Evolutionary conservation across 2,329 filamentous ascomycete genomes (phyloP), one percentile per base, ranked within the genome.

Genomic region (Hypoxylon sp.): DNA sequence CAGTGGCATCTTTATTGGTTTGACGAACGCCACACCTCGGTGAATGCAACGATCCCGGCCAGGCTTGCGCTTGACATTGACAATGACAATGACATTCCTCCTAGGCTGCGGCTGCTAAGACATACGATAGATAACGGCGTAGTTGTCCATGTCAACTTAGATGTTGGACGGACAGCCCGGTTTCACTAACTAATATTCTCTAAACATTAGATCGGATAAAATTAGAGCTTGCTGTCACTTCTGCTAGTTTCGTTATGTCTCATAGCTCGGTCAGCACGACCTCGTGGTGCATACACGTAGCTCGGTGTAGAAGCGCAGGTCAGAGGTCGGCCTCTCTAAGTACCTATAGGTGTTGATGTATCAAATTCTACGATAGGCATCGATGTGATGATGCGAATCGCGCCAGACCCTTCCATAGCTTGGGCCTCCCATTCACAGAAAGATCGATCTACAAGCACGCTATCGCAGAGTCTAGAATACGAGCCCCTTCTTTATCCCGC

Each of bases 1-100:
- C 51, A 49, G 44, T 21, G 31, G 23, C 13, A 12, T 51, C 35
- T 29, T 51, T 16, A 58, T 58, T 55, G 51, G 55, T 13, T 35
- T 31, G 20, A 29, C 37, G 32, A 42, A 45, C 48, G 52, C 56
- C 52, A 56, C 52, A 51, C 31, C 53, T 54, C 56, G 56, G 56
- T 51, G 53, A 53, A 48, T 31, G 41, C 42, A 48, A 50, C 31
- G 17, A 41, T 36, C 43, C 43, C 23, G 42, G 37, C 38, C 26
- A 44, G 36, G 17, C 30, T 19, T 51, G n/a, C n/a, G n/a, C n/a
- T n/a, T n/a, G n/a, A n/a, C n/a, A n/a, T n/a, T n/a, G n/a, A n/a
- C n/a, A n/a, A n/a, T n/a, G n/a, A n/a, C n/a, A n/a, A n/a, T n/a
- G n/a, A n/a, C n/a, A n/a, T n/a, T n/a, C n/a, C n/a, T n/a, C n/a